Evolutionary conservation across 306 rosid genomes (phyloP), one percentile per base, ranked within the genome.

Genomic region (Cucumis hystrix): DNA sequence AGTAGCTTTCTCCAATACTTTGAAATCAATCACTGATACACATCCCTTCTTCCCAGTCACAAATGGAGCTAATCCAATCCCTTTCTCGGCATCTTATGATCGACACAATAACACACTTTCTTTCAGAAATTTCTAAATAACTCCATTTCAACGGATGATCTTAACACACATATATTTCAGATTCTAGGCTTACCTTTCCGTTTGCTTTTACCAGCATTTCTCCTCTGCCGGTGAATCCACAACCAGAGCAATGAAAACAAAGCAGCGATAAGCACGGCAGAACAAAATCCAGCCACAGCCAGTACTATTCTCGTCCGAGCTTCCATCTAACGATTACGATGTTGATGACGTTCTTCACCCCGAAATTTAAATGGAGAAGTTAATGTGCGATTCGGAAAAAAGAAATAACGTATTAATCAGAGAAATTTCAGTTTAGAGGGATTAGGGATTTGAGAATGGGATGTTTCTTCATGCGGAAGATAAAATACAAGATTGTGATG

Each of bases 1-100:
- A 16, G 96, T 88, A 0, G 86, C 85, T 64, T 87, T 91, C 79
- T 88, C 98, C 39, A 93, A 78, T 67, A 82, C 83, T 84, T 88
- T 87, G 23, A 87, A 88, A 49, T 93, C 98, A 72, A 93, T 77
- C 30, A 91, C 75, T 35, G 90, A 83, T 74, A 86, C 87, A 80
- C 79, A 86, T 35, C 93, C 96, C 37, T 84, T 89, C 78, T 83
- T 84, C 10, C 89, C 94, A 65, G 87, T 85, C 64, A 86, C 58
- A 82, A 85, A 72, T 56, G 91, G 88, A 41, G 84, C 79, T 75
- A 77, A 57, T 0, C 82, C 59, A 7, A 83, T 56, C 80, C 90
- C 97, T 56, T 88, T 91, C 80, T 93, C 97, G 20, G 84, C 89
- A 83, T 86, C 97, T 91, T 76, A 0, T 23, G 16, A 60, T 21